phyloP scores from a whole-genome alignment of 768 basidiomycete species.

The Termitomyces sp. region DNA sequence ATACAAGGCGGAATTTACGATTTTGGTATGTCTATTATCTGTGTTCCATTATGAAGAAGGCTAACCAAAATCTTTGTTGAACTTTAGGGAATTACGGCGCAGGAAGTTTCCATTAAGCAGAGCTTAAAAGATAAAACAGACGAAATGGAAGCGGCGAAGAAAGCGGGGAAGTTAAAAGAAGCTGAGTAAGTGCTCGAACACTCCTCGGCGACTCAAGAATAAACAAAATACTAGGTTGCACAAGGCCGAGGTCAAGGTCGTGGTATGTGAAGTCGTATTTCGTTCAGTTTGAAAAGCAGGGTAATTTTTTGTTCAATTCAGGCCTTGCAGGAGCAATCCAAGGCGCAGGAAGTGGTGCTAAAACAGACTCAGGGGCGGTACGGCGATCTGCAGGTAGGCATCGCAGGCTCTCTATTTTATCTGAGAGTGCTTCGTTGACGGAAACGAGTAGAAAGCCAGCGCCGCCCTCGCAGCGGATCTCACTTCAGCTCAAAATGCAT shows the following conservation, averaged over 20 bases:
- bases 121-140: constrained; percentile 6
- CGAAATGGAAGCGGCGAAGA: neutral
- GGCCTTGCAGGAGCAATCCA: constrained; percentile 25
- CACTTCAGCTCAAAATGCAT: constrained; percentile 16
- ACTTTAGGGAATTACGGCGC: constrained; percentile 28
- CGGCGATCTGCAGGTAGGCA: constrained; percentile 10
- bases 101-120: constrained; percentile 31
- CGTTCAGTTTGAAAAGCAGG: neutral
- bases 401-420: neutral
- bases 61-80: neutral
- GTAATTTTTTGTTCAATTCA: neutral
- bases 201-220: neutral
- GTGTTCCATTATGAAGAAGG: neutral
- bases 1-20: neutral
- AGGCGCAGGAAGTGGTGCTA: constrained; percentile 37
- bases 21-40: neutral
- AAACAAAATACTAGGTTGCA: neutral
- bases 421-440: neutral
- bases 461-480: constrained; percentile 32
- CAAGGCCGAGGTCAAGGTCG: neutral
- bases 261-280: neutral
- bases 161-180: neutral
- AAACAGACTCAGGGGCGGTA: constrained; percentile 32
- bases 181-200: neutral
- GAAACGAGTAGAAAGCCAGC: constrained; percentile 18